Evolutionary conservation across 495 filamentous ascomycete genomes (phyloP), one percentile per base, ranked within the genome.

Genomic region (Hyaloscypha bicolor): DNA sequence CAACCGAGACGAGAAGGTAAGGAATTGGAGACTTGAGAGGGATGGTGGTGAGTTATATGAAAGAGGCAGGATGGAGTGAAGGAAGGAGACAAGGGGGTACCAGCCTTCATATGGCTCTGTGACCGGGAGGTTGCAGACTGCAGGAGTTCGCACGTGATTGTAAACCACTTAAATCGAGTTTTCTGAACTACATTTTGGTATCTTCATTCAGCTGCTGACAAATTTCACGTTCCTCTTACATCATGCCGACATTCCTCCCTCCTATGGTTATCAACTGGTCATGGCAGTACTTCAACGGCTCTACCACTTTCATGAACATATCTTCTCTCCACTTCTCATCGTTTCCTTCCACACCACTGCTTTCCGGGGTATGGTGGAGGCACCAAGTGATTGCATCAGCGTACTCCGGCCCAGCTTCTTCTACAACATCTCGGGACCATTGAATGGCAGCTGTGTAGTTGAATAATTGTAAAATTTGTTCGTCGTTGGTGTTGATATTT

Each of bases 391-490:
- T 66, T 9, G 74, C 75, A 37, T 73, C 70, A 22, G 70, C 62
- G 57, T 69, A 76, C 14, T 76, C 75, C 12, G 70, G 75, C 21
- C 75, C 75, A 0, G 71, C 72, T 63, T 77, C 75, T 25, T 71
- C 69, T 11, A 65, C 51, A 4, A 69, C 75, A 22, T 42, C 52
- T 55, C 57, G 64, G 25, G 60, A 52, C 75, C 74, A 76, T 35
- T 73, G 48, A n/a, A 65, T 59, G 16, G 75, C 75, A 12, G 67
- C 72, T 11, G 63, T 62, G 35, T 64, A 61, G 63, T 77, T 70
- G 35, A 37, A 8, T 4, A 73, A 42, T 11, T 69, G 19, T 16
- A 62, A 63, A 14, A 51, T 62, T 16, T 64, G 52, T 33, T 64
- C 48, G 5, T 51, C 69, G 25, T 71, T 66, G 31, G 42, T 11